Evolutionary conservation across 805 yeast genomes (phyloP), one percentile per base, ranked within the genome.

Genomic region (Ogataea neopini): DNA sequence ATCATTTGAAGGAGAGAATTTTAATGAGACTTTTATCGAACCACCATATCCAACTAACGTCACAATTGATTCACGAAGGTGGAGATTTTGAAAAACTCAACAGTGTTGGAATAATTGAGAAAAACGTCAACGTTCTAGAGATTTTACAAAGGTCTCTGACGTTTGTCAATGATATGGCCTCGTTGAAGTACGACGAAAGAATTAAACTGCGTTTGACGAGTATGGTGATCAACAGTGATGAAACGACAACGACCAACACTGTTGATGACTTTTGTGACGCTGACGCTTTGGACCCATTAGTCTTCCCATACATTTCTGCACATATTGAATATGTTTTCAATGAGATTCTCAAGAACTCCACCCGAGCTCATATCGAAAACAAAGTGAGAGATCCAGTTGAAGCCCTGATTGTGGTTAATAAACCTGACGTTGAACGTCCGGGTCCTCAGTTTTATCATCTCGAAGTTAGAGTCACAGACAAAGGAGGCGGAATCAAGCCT

Each of bases 271-370:
- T 68, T 58, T 43, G 62, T 58, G 22, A 59, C 43, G 17, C 45
- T 48, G 45, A 50, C 6, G 43, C 53, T 43, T 20, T 41, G 30
- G 30, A 48, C 20, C 47, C 57, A 3, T 71, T 87, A 13, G 68
- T 70, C 19, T 81, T 91, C 62, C 92, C 97, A 0, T 92, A 89
- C 64, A 85, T 92, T 37, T 88, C 94, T 17, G 83, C 84, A 38
- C 96, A 91, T 62, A 66, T 94, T 44, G 97, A 92, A 62, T 92
- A 94, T 61, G 81, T 92, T 41, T 72, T 90, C 47, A 88, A 88
- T 18, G 99, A 92, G 68, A 69, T 92, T 17, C 74, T 92, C 56
- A 92, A 92, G 67, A 92, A 92, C 66, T 79, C 96, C 5, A 83
- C 86, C 52, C 71, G 97, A 45, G 96, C 99, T 0, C 90, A 87